Base-by-base conservation (phyloP, 1,284 basidiomycete genomes). In the Pterulicium gracile region DNA sequence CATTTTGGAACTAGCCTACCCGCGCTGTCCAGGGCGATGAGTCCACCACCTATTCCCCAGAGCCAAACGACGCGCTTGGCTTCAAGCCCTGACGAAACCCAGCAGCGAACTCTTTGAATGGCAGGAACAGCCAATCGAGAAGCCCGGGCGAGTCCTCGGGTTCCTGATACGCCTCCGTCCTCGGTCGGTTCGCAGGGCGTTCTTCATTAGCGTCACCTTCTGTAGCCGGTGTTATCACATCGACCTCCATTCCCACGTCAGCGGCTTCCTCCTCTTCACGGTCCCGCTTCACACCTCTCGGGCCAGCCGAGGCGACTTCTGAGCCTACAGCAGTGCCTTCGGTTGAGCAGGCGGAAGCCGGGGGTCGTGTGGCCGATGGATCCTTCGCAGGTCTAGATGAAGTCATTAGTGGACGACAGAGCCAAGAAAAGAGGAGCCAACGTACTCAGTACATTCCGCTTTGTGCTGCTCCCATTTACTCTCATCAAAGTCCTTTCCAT, bases 401-500 rank as follows among this genome's bases (percentile, higher is more conserved):
- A 49, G 48, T 53, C 45, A 51, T 20, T 54, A 56, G 19, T 43
- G 24, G 18, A 34, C 15, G 24, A 20, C 42, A 23, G 32, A 27
- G 42, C 32, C n/a, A 40, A 35, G 51, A 41, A 18, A 53, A 48
- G 50, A 12, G 24, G 47, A 34, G 15, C 22, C n/a, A n/a, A 61
- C 71, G 56, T 47, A 77, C 74, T 59, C 60, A 42, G 61, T 56
- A 57, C 79, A 82, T 3, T 52, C 56, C 10, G 52, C 48, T 58
- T 82, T 83, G 55, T 83, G 80, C 40, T 67, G 65, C 27, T 72
- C 66, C 81, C 81, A 84, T 45, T 59, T 67, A 7, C 67, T 63
- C 46, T 81, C 57, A 51, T 76, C 71, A 51, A 77, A 82, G 22
- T 81, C 75, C 14, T 61, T 62, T 24, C 69, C 68, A 3, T 70